These are phyloP conservation scores for Boletales sp. DNA, from an alignment of 768 basidiomycete species.

Conservation along the genomic window DNA sequence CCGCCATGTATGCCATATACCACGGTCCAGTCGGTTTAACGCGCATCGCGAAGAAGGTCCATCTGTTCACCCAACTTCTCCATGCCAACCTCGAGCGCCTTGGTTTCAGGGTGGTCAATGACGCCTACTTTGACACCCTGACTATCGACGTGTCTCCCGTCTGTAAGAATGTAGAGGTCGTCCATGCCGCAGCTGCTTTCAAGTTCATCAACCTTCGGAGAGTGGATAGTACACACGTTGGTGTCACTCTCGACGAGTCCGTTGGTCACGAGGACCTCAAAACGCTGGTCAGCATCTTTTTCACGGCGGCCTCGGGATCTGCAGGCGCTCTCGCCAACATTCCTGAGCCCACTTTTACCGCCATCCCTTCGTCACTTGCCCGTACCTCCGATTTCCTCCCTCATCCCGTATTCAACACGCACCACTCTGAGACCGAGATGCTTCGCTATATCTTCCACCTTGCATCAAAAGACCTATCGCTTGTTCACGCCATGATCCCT, in stretches of 20 bases:
- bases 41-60: slow-evolving; percentile 88
- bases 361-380: slow-evolving; percentile 52
- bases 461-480: slow-evolving; percentile 90
- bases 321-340: slow-evolving; percentile 46
- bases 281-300: slow-evolving; percentile 78
- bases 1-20: slow-evolving; percentile 97
- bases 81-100: slow-evolving; percentile 60
- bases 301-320: slow-evolving; percentile 53
- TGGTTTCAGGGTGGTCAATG: slow-evolving; percentile 72
- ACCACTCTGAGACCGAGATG: slow-evolving; percentile 99
- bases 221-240: slow-evolving; percentile 72
- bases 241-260: slow-evolving; percentile 92
- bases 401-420: slow-evolving; percentile 92
- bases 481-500: slow-evolving; percentile 95
- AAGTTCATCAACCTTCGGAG: slow-evolving; percentile 81
- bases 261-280: slow-evolving; percentile 73
- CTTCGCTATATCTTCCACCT: slow-evolving; percentile 93
- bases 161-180: slow-evolving; percentile 48
- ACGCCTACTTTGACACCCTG: slow-evolving; percentile 87
- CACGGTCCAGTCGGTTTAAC: slow-evolving; percentile 87
- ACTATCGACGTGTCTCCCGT: slow-evolving; percentile 69
- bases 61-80: slow-evolving; percentile 79
- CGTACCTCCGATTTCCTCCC: slow-evolving; percentile 71
- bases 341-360: slow-evolving; percentile 35
- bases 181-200: slow-evolving; percentile 66